These are phyloP conservation scores for Euphorbia lathyris DNA, from an alignment of 345 rosid genomes.

Conservation along the genomic window DNA sequence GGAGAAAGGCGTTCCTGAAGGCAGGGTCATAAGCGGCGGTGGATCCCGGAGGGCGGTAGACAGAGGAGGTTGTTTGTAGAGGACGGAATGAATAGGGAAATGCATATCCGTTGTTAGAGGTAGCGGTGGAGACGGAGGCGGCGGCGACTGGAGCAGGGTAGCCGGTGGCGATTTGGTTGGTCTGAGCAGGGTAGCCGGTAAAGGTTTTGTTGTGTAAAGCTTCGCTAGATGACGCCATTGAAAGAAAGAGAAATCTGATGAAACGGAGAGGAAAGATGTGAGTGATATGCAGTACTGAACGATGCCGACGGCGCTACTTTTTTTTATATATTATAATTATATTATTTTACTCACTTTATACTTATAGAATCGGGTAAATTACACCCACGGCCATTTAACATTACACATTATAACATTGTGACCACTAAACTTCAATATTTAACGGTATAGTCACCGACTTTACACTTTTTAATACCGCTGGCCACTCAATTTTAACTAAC, in stretches of 20 bases:
- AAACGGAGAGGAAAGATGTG: neutral
- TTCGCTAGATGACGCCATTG: conserved; percentile 4
- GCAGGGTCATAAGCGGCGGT: neutral
- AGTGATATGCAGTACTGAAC: neutral
- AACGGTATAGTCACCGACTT: too few relatives aligned
- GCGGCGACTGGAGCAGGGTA: conserved; percentile 13
- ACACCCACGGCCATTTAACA: too few relatives aligned
- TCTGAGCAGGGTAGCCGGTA: conserved; percentile 11
- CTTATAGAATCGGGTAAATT: too few relatives aligned
- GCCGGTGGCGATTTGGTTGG: conserved; percentile 6
- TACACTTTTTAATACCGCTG: too few relatives aligned
- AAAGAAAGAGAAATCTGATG: neutral
- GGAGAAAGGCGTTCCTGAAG: neutral
- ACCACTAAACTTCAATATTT: too few relatives aligned
- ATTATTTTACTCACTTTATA: too few relatives aligned
- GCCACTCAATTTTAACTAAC: too few relatives aligned
- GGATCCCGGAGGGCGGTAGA: neutral
- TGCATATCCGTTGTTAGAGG: neutral
- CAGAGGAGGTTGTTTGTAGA: neutral
- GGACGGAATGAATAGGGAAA: conserved; percentile 3
- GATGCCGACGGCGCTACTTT: too few relatives aligned
- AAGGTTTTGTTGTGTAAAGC: conserved; percentile 3
- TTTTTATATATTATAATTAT: too few relatives aligned
- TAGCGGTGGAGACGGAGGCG: neutral
- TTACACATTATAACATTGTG: too few relatives aligned